Evolutionary conservation across 345 rosid species (phyloP), one percentile per base, ranked within the genome.

Genomic region (Populus deltoides): DNA sequence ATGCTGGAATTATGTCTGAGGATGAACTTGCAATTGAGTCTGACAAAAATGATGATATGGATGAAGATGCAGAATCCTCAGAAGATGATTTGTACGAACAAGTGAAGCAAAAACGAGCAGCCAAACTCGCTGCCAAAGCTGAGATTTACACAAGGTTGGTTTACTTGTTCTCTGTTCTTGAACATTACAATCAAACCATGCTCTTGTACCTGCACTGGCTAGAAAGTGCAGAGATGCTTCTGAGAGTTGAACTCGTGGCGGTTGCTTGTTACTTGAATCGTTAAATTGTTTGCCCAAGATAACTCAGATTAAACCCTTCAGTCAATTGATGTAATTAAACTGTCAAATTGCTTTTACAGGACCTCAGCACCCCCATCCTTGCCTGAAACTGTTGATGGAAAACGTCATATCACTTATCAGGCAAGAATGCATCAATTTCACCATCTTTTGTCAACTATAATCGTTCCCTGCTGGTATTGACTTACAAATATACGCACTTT

Each of bases 31-130:
- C 16, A 55, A 62, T 67, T 79, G 82, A 25, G 61, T 79, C 83
- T 74, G 81, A 86, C 62, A 83, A 66, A 7, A 83, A 75, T 66
- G 78, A 78, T 61, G 88, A 75, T 38, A 68, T 73, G 76, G 84
- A 87, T 76, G 88, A 86, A 43, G 78, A 65, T 57, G 72, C 62
- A 16, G 83, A 77, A 38, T 36, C 81, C 45, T 89, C 91, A 16
- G 94, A 81, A 76, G 91, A 92, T 84, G 98, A 94, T 65, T 87
- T 87, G 67, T 93, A 94, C 76, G 69, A 88, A 75, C 89, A 93
- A 83, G 90, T 82, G 63, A 87, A 88, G 72, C 82, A 76, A 73
- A 84, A 86, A 7, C 80, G 88, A 77, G 90, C 84, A 38, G 87
- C 89, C 73, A 94, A 86, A 86, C 89, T 86, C 73, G 91, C 94